Base-by-base conservation (phyloP, 257 asterid genomes). In the Henckelia pumila region DNA sequence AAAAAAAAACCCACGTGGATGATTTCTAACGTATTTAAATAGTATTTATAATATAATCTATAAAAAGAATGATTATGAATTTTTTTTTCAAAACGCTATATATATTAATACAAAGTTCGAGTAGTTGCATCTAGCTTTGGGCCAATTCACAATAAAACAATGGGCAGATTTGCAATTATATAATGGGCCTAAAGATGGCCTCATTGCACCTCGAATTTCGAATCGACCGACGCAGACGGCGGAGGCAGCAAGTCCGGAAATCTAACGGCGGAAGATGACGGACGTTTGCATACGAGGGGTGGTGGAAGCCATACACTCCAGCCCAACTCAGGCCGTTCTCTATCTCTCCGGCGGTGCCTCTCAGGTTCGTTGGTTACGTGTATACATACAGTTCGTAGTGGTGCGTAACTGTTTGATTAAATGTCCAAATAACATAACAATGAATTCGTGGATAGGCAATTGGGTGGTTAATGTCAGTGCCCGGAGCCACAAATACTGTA, bases 281-380 rank as follows among this genome's bases (percentile, higher is more conserved):
- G 98, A 93, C 78, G 75, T 79, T 47, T 79, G 92, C 59, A 70
- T 84, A 3, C 88, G 99, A 76, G 82, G 86, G 7, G 52, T 85
- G 71, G 83, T 90, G 61, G 96, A 88, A 70, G 85, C 91, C 65
- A 84, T 90, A 67, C 95, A 93, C 81, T 79, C 86, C 9, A 81
- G 71, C 60, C 95, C 92, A 25, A 73, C 92, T 67, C 92, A 85
- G 68, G 89, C 92, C 59, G 95, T 93, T 35, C 80, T 93, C 69
- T 85, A 84, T 72, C 79, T 90, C 81, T 81, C 95, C 76, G 99
- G 99, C 68, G 99, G 97, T 25, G 95, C 96, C 28, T 88, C 99
- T 75, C 99, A 93, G 97, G 98, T 86, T 23, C 1, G 16, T 0
- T 20, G 24, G 4, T 32, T 37, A 23, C 35, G 28, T 44, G 26